phyloP scores from a whole-genome alignment of 495 filamentous ascomycete species.

The Neurospora sp. region DNA sequence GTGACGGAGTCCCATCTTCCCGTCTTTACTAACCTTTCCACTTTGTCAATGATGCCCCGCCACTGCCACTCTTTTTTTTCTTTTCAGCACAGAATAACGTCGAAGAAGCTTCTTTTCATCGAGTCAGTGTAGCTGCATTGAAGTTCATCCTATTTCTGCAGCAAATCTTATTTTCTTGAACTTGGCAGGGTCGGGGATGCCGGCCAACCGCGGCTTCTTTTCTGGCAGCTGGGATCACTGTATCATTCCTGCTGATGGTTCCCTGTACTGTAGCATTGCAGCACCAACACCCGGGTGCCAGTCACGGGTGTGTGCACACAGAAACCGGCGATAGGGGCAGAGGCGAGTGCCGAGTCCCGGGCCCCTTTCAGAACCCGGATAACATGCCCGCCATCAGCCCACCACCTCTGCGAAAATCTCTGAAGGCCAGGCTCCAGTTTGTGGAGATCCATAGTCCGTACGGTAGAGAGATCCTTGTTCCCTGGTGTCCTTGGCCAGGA shows the following conservation, averaged over 20 bases:
- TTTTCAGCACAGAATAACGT: neutral
- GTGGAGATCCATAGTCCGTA: neutral
- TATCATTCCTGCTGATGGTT: neutral
- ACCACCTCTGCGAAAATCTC: neutral
- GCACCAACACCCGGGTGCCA: neutral
- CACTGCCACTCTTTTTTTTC: neutral
- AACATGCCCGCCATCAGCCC: neutral
- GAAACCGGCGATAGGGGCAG: neutral
- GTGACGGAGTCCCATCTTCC: neutral
- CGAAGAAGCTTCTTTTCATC: neutral
- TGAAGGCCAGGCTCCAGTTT: neutral
- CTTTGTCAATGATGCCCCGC: neutral
- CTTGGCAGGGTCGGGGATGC: neutral
- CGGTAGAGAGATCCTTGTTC: neutral
- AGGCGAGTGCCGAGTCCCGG: constrained; percentile 4
- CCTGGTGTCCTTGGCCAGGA: neutral
- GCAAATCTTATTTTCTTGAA: neutral
- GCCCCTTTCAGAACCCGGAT: neutral
- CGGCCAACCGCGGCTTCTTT: neutral
- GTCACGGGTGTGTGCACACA: neutral
- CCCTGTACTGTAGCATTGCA: neutral
- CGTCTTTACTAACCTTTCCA: neutral
- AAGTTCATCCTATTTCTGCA: neutral
- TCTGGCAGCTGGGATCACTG: neutral
- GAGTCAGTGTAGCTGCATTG: neutral